Percentiles rank a stretch among this genome's conserved stretches.
These are phyloP conservation scores for Trichoderma pleuroti DNA, from an alignment of 2,329 filamentous ascomycete species.

Conservation along the genomic window DNA sequence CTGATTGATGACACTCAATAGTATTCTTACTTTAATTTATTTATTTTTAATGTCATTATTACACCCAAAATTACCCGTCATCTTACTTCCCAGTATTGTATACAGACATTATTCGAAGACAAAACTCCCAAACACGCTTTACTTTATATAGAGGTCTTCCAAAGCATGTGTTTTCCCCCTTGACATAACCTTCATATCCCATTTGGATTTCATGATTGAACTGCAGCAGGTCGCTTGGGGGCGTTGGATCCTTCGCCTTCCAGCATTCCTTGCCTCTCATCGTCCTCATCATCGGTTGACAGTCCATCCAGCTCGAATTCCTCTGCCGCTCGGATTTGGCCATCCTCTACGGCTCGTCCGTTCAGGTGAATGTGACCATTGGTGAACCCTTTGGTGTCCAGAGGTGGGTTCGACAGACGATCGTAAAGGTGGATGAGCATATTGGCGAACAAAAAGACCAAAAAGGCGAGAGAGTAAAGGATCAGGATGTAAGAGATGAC, in stretches of 20 bases:
- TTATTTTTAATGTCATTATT: not conserved
- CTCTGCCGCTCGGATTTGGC: slow-evolving; percentile 72
- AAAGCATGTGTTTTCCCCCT: not conserved
- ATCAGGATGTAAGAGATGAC: slow-evolving; percentile 92
- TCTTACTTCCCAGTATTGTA: not conserved
- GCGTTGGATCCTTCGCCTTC: not conserved
- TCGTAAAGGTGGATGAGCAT: slow-evolving; percentile 85
- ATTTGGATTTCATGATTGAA: not conserved
- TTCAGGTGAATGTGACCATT: slow-evolving; percentile 36
- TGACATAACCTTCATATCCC: not conserved
- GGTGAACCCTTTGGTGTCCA: slow-evolving; percentile 35
- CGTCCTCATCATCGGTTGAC: slow-evolving; percentile 82
- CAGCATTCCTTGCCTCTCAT: slow-evolving; percentile 41
- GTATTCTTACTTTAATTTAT: not conserved
- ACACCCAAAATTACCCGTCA: not conserved
- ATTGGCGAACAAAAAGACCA: slow-evolving; percentile 87
- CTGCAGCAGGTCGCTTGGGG: not conserved
- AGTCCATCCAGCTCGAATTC: slow-evolving; percentile 92
- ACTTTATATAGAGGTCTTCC: not conserved
- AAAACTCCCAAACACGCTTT: slow-evolving; percentile 6
- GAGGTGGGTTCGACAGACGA: slow-evolving; percentile 44
- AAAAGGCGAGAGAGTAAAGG: slow-evolving; percentile 82
- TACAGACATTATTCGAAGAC: slow-evolving; percentile 11
- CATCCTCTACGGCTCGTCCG: slow-evolving; percentile 43
- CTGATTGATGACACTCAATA: not conserved